phyloP scores from a whole-genome alignment of 805 yeast genomes.

The Metschnikowia gelsemii region DNA sequence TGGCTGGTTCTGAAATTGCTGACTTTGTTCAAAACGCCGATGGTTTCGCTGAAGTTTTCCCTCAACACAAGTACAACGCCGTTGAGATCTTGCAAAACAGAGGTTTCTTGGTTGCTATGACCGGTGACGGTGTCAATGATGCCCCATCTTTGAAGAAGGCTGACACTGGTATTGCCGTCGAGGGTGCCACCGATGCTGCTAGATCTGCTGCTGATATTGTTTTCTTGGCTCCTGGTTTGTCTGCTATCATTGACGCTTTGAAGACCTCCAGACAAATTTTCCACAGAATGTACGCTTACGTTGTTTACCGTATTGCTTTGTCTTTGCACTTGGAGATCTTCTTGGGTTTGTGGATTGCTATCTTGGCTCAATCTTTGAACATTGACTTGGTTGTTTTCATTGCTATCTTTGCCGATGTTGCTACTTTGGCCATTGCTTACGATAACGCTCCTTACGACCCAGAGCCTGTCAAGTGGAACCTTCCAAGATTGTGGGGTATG shows the following conservation, averaged over 20 bases:
- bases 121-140: conserved; percentile 99
- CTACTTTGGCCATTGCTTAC: conserved; percentile 95
- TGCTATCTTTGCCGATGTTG: conserved; percentile 97
- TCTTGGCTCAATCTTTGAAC: conserved; percentile 79
- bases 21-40: conserved; percentile 96
- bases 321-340: conserved; percentile 92
- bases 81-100: conserved; percentile 93
- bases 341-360: conserved; percentile 96
- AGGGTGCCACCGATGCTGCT: conserved; percentile 97
- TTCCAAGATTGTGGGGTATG: conserved; percentile 97
- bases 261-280: conserved; percentile 93
- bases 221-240: conserved; percentile 89
- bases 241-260: conserved; percentile 88
- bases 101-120: conserved; percentile 98
- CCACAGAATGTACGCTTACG: conserved; percentile 99
- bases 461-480: conserved; percentile 93
- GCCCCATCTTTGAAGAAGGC: conserved; percentile 96
- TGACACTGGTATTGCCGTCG: conserved; percentile 90
- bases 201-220: conserved; percentile 96
- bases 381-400: conserved; percentile 92
- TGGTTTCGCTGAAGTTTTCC: conserved; percentile 98
- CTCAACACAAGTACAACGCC: conserved; percentile 94
- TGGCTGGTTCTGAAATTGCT: conserved; percentile 97
- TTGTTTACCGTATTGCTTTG: conserved; percentile 96
- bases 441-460: conserved; percentile 96